A percentile compares a stretch with the other conserved stretches of the same genome.
Conservation (phyloP, 768 basidiomycete genomes). For the Lactifluus subvellereus region DNA sequence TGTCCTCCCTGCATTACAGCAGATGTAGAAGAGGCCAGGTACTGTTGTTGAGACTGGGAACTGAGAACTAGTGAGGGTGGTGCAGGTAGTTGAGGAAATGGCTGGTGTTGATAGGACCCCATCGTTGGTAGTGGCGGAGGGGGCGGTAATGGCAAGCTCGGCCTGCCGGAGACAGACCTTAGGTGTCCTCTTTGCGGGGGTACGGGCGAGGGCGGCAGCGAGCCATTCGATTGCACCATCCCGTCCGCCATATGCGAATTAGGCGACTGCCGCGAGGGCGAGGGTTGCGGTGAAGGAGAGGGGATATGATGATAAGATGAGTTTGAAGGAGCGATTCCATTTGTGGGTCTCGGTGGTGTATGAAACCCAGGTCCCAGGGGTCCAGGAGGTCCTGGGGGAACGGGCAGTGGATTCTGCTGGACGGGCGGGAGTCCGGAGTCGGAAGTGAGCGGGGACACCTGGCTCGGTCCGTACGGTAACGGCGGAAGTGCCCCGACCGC, state of each 20-base stretch:
- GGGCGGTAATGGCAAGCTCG: constrained; percentile 44
- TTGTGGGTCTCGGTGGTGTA: constrained; percentile 8
- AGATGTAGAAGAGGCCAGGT: constrained; percentile 27
- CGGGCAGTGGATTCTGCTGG: constrained; percentile 21
- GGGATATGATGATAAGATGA: constrained; percentile 17
- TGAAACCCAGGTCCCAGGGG: constrained; percentile 21
- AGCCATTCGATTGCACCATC: constrained; percentile 23
- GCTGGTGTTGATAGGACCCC: constrained; percentile 31
- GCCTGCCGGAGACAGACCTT: constrained; percentile 35
- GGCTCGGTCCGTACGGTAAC: constrained; percentile 3
- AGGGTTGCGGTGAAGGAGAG: constrained; percentile 20
- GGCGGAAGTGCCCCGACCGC: background rate
- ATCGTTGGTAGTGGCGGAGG: constrained; percentile 32
- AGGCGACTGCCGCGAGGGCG: constrained; percentile 15
- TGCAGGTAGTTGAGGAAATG: constrained; percentile 24
- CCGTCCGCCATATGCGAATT: constrained; percentile 5
- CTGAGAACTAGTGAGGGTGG: constrained; percentile 12
- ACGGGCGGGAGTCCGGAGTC: background rate
- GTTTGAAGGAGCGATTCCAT: background rate
- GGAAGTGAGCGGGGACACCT: background rate
- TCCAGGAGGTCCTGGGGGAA: constrained; percentile 25
- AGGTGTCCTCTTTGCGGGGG: constrained; percentile 6
- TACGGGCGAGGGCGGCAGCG: constrained; percentile 14
- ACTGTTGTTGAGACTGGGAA: constrained; percentile 21
- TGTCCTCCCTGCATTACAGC: constrained; percentile 25